Evolutionary conservation across 2,329 filamentous ascomycete species (phyloP), one percentile per base, ranked within the genome.

Genomic region (Penicillium hesseltinei): DNA sequence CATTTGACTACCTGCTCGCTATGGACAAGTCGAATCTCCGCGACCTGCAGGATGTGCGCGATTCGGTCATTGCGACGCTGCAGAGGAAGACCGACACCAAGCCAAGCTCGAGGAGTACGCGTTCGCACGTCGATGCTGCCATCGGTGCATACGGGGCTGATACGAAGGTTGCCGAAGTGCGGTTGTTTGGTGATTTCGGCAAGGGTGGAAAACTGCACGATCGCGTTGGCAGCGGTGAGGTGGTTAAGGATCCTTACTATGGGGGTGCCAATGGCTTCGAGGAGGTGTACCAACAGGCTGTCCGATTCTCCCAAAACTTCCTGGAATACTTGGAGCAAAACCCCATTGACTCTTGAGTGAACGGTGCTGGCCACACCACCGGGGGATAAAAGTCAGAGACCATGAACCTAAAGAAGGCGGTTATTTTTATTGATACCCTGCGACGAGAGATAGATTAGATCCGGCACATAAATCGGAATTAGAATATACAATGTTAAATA

Each of bases 1-100:
- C 83, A 17, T 97, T 97, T 70, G 91, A 97, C 75, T 97, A 96
- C 76, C 87, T 99, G 59, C 87, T 99, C 56, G 92, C 90, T 59
- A 99, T 99, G 94, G 94, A 99, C 72, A 81, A 84, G 48, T 84
- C 86, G 45, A 97, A 97, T 72, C 79, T 96, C 44, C 80, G 82
- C 9, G 84, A 95, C 69, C 76, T 96, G 57, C 73, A 86, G 67
- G 80, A 85, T 58, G 80, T 84, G 63, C 84, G 83, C 63, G 78
- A 81, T 10, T 74, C 76, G n/a, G 80, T 82, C 35, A 73, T 80
- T 21, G 58, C 64, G 15, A 65, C 67, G 33, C 84, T 83, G 71
- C 54, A 58, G 23, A 81, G 84, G 69, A 71, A 68, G 51, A 54
- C 63, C 4, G 59, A 60, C n/a, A 56, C 57, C 33, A 60, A 64